These are phyloP conservation scores for Tetradesmus obliquus DNA, from an alignment of 139 green algal species.

Conservation along the genomic window DNA sequence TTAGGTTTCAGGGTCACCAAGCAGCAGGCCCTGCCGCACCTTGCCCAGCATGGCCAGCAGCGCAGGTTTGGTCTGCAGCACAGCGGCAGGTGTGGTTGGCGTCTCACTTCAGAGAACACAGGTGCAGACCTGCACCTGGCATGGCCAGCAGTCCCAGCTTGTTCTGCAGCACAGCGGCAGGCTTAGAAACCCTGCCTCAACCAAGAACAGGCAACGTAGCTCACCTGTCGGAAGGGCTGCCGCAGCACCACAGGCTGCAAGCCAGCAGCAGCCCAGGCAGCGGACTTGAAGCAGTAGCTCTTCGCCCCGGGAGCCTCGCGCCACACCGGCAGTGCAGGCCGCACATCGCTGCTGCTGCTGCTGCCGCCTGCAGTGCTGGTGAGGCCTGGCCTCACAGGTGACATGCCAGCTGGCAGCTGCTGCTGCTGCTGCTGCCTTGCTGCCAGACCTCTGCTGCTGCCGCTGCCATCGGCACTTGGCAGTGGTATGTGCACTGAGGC, in stretches of 20 bases:
- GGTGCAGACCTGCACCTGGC: too few species aligned
- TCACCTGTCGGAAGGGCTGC: conserved; percentile 16
- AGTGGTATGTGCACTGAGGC: neutral
- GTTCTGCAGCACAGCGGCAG: too few species aligned
- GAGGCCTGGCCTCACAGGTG: neutral
- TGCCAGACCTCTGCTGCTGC: neutral
- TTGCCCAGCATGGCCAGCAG: neutral
- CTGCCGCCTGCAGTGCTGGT: neutral
- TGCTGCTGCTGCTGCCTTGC: neutral
- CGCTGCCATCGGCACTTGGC: neutral
- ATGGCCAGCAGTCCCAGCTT: too few species aligned
- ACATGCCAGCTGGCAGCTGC: neutral
- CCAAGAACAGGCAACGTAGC: too few species aligned
- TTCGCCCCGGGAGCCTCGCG: neutral
- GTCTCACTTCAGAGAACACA: too few species aligned
- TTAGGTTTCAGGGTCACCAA: too few species aligned
- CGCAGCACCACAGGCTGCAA: conserved; percentile 14
- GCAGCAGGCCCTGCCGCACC: too few species aligned
- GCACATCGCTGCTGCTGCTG: neutral
- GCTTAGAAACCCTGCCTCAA: too few species aligned
- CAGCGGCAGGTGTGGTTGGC: too few species aligned
- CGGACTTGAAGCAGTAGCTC: conserved; percentile 33
- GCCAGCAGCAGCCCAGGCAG: conserved; percentile 20
- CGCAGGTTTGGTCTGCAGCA: neutral
- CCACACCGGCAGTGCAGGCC: neutral